These are phyloP conservation scores for Chrysochromulina parva DNA, from an alignment of 78 protist species.

Conservation along the genomic window DNA sequence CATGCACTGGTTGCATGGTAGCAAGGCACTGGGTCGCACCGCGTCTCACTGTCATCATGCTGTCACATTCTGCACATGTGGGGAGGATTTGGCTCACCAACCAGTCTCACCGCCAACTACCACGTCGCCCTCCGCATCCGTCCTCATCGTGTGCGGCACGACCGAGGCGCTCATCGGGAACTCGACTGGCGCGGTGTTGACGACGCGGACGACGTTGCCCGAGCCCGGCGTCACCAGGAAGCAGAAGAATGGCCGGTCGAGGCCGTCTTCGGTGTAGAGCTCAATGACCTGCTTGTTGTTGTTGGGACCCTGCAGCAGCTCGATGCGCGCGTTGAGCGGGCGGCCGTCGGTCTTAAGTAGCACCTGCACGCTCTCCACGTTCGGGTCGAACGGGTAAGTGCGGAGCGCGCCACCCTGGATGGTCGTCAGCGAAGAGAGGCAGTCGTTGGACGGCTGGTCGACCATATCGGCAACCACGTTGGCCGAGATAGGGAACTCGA, in stretches of 20 bases:
- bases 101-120: too few species aligned
- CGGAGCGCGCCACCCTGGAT: not conserved
- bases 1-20: too few species aligned
- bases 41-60: too few species aligned
- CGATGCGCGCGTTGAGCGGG: slow-evolving; percentile 1
- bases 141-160: too few species aligned
- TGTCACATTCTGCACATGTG: too few species aligned
- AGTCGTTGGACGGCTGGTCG: not conserved
- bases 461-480: not conserved
- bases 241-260: not conserved
- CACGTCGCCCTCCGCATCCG: too few species aligned
- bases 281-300: not conserved
- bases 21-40: too few species aligned
- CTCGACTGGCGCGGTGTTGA: not conserved
- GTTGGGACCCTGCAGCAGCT: slow-evolving; percentile 1
- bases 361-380: not conserved
- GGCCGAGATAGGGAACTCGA: not conserved
- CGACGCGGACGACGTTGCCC: not conserved
- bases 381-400: not conserved
- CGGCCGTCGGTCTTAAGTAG: not conserved
- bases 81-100: too few species aligned
- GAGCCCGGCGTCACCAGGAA: not conserved
- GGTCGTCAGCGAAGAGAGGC: not conserved
- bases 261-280: not conserved
- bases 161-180: too few species aligned